Evolutionary conservation across 148 eudicot genomes (phyloP).

Genomic region (Silene conica): DNA sequence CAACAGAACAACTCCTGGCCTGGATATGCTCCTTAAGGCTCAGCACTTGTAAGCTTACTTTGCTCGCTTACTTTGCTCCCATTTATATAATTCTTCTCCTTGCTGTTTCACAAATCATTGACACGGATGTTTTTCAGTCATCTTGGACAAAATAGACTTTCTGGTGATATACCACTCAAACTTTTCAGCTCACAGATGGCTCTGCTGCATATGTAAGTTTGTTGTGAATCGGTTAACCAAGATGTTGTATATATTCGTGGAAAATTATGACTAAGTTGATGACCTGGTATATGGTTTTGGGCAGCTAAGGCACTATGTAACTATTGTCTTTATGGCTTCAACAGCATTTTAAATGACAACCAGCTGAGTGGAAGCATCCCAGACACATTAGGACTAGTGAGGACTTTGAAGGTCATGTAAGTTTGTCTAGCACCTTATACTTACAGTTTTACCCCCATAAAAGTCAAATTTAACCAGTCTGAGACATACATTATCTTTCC

Average conservation of each 20-base stretch:
- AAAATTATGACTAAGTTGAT: background rate
- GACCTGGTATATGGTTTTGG: background rate
- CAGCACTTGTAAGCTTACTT: slow-evolving; percentile 31
- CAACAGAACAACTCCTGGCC: slow-evolving; percentile 42
- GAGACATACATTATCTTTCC: slow-evolving; percentile 1
- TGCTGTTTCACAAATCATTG: background rate
- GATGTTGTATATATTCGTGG: background rate
- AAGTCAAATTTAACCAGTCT: background rate
- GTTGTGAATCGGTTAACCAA: background rate
- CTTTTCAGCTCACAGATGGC: slow-evolving; percentile 37
- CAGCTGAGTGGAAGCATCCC: slow-evolving; percentile 32
- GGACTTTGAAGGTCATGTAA: slow-evolving; percentile 30
- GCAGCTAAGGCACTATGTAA: slow-evolving; percentile 1
- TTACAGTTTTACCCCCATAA: background rate
- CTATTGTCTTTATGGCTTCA: background rate
- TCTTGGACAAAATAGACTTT: slow-evolving; percentile 30
- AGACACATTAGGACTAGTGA: slow-evolving; percentile 27
- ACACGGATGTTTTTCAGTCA: slow-evolving; percentile 22
- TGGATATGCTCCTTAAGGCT: slow-evolving; percentile 55
- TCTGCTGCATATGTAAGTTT: slow-evolving; percentile 27
- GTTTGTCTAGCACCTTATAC: slow-evolving; percentile 3
- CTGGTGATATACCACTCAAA: slow-evolving; percentile 28
- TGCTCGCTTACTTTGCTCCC: too few species aligned
- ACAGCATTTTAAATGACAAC: slow-evolving; percentile 30
- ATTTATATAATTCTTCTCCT: background rate